Conservation (phyloP, 2,329 filamentous ascomycete genomes). For the Falciphora oryzae region DNA sequence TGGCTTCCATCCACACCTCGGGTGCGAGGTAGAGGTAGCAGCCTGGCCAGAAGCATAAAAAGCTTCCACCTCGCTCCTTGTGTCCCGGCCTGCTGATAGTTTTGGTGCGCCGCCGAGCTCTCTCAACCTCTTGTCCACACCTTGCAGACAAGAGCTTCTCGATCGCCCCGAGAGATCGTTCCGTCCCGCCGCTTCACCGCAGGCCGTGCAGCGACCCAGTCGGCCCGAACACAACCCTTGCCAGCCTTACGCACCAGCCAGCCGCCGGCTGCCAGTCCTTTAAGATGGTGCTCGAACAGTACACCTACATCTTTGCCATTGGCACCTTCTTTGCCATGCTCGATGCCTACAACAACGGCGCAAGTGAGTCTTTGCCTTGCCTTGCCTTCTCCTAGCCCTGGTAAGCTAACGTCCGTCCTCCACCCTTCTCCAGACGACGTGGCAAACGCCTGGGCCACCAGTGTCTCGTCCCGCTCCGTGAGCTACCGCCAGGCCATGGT, state of each 20-base stretch:
- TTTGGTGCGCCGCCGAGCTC: neutral
- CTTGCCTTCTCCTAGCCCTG: too few species aligned
- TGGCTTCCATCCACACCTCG: neutral
- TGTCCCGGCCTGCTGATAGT: neutral
- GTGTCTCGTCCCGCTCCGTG: conserved; percentile 72
- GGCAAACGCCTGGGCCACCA: conserved; percentile 77
- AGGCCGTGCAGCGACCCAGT: neutral
- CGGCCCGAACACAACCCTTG: neutral
- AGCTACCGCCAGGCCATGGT: conserved; percentile 65
- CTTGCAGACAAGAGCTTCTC: neutral
- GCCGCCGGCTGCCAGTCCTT: conserved; percentile 10
- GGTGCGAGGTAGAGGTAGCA: neutral
- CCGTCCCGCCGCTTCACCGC: neutral
- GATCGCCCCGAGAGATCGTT: neutral
- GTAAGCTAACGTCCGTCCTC: neutral
- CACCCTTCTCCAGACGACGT: conserved; percentile 63
- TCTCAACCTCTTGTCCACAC: neutral
- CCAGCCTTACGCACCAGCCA: neutral
- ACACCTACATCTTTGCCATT: conserved; percentile 68
- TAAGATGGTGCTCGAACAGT: conserved; percentile 55
- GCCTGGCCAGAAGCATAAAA: neutral
- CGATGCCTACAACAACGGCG: conserved; percentile 74
- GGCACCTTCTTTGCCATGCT: conserved; percentile 72
- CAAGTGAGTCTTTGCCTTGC: conserved; percentile 45
- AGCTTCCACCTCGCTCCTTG: neutral